phyloP scores from a whole-genome alignment of 164 flowering plant species.

The Paratinospora sagittata region DNA sequence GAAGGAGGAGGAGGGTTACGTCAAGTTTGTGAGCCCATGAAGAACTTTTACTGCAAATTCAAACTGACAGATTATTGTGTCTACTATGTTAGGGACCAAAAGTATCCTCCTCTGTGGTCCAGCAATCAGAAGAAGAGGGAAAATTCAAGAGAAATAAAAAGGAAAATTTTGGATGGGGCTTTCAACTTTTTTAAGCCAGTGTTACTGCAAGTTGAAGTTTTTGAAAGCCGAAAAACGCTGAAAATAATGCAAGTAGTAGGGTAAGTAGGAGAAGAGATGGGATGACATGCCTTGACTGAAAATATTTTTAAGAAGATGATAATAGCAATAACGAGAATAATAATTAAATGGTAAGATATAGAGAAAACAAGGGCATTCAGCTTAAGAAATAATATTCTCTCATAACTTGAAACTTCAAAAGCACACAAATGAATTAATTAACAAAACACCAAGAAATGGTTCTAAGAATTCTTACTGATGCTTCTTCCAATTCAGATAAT shows the following conservation, averaged over 20 bases:
- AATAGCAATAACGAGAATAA: neutral
- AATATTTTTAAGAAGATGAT: too few species aligned
- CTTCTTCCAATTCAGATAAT: neutral
- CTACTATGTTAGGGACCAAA: neutral
- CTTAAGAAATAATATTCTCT: neutral
- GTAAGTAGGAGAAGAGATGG: neutral
- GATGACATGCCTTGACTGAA: neutral
- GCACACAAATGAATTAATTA: too few species aligned
- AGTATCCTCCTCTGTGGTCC: neutral
- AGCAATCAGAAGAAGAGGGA: neutral
- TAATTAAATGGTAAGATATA: neutral
- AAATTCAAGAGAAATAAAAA: neutral
- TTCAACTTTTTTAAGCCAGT: neutral
- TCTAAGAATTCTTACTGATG: neutral
- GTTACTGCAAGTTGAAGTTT: neutral
- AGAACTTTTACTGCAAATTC: slow-evolving; percentile 4
- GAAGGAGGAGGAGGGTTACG: slow-evolving; percentile 1
- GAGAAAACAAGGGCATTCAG: neutral
- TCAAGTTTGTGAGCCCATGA: neutral
- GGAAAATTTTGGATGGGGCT: neutral
- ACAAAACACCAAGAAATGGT: neutral
- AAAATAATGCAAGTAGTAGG: neutral
- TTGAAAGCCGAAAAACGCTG: neutral
- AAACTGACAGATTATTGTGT: slow-evolving; percentile 8
- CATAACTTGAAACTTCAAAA: neutral